A percentile compares a stretch with the other conserved stretches of the same genome.
Conservation (phyloP, 176 grass and related monocot species). For the Bonia amplexicaulis region DNA sequence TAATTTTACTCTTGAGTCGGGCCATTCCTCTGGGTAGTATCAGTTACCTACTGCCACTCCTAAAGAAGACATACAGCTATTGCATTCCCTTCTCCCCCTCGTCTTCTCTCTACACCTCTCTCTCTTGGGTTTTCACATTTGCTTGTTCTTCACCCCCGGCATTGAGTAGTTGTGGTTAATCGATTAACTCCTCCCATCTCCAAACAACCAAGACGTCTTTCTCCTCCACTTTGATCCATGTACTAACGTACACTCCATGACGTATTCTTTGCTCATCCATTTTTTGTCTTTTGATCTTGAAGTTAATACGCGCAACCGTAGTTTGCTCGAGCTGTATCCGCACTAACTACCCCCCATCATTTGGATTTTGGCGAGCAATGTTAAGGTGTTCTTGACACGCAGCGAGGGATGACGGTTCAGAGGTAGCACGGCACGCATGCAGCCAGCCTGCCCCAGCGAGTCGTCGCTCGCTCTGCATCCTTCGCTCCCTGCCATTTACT, state of each 20-base stretch:
- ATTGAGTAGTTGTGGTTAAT: not conserved
- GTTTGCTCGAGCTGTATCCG: not conserved
- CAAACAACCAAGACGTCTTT: not conserved
- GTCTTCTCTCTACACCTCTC: not conserved
- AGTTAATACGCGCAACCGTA: constrained; percentile 17
- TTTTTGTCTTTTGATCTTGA: not conserved
- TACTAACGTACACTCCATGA: not conserved
- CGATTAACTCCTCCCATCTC: not conserved
- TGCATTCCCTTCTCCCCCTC: constrained; percentile 17
- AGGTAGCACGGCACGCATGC: not conserved
- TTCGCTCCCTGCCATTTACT: constrained; percentile 2
- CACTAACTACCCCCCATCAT: constrained; percentile 19
- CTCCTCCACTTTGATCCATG: not conserved
- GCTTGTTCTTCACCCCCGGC: not conserved
- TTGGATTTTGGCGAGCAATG: constrained; percentile 26
- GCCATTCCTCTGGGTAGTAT: not conserved
- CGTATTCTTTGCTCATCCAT: not conserved
- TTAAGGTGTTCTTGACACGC: constrained; percentile 13
- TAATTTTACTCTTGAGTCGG: not conserved
- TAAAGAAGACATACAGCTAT: constrained; percentile 25
- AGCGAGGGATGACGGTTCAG: not conserved
- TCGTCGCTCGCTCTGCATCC: not conserved
- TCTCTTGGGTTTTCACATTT: not conserved
- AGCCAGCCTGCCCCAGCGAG: not conserved
- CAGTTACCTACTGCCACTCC: not conserved